Conservation (phyloP, 2,329 filamentous ascomycete species). For the Hymenoscyphus occultus region DNA sequence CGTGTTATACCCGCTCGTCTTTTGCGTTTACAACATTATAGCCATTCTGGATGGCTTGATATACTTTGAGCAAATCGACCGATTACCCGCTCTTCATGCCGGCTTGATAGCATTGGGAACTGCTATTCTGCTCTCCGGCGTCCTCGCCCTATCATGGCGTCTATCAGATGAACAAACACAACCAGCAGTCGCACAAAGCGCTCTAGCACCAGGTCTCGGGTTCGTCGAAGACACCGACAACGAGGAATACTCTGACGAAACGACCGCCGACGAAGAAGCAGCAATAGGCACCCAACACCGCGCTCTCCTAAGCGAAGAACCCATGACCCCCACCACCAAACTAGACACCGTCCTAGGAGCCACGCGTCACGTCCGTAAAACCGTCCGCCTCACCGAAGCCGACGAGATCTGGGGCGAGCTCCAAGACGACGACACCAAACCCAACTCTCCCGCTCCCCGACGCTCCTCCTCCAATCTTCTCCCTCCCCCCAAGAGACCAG, state of each 20-base stretch:
- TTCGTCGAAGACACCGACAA: constrained; percentile 70
- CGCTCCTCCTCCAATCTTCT: constrained; percentile 18
- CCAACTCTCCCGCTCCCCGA: constrained; percentile 29
- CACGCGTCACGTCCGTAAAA: constrained; percentile 31
- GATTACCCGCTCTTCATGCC: constrained; percentile 72
- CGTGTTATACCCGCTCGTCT: constrained; percentile 93
- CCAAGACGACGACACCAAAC: constrained; percentile 61
- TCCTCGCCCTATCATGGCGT: constrained; percentile 90
- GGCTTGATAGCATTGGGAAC: constrained; percentile 84
- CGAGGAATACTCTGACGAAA: constrained; percentile 49
- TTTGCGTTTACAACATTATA: constrained; percentile 99
- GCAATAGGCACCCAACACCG: constrained; percentile 31
- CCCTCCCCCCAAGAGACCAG: constrained; percentile 6
- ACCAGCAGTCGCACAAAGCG: constrained; percentile 60
- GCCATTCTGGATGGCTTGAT: constrained; percentile 96
- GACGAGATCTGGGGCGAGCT: constrained; percentile 87
- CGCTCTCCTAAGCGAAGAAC: constrained; percentile 31
- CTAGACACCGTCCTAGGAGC: constrained; percentile 33
- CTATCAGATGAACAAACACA: constrained; percentile 73
- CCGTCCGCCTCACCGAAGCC: constrained; percentile 51
- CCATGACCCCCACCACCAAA: constrained; percentile 35
- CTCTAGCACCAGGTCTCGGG: constrained; percentile 77
- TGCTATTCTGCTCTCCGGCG: constrained; percentile 77
- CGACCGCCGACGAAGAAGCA: constrained; percentile 40
- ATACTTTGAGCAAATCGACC: constrained; percentile 87